Evolutionary conservation across 139 green algal genomes (phyloP), one percentile per base, ranked within the genome.

Genomic region (Chlorella ohadii): DNA sequence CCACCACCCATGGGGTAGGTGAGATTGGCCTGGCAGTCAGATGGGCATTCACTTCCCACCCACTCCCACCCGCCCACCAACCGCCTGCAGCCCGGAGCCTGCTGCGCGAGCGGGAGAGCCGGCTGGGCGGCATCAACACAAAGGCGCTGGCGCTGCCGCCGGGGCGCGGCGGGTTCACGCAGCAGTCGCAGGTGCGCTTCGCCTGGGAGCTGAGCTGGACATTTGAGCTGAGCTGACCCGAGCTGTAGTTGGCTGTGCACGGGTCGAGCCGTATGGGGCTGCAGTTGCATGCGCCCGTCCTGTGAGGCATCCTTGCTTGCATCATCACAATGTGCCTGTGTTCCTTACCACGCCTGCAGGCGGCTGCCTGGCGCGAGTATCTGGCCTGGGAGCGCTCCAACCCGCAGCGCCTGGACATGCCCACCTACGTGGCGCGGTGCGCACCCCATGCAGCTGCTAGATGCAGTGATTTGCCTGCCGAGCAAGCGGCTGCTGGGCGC

Each of bases 321-420:
- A n/a, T n/a, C n/a, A n/a, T n/a, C n/a, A n/a, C n/a, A n/a, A n/a
- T n/a, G n/a, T n/a, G n/a, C n/a, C n/a, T n/a, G n/a, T n/a, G n/a
- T n/a, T n/a, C n/a, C n/a, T n/a, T n/a, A n/a, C n/a, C 96, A 79
- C 34, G 87, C 55, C 64, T 90, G 64, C 92, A 96, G 89, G 76
- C 79, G 57, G 28, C 25, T 2, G 34, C 89, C 15, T 98, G 94
- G 95, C 79, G 85, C 27, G 88, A 88, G 22, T 96, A 95, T 83
- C 55, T 98, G 28, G 88, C 82, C 9, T 98, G 90, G 82, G 96
- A 98, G 87, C 71, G 66, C 1, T 83, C 34, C 66, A 98, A 95
- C 86, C 87, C 86, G 34, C 95, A 97, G 88, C 87, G 84, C 28
- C 81, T 98, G 78, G 92, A 96, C 6, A 28, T n/a, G 25, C 19